phyloP scores from a whole-genome alignment of 805 yeast genomes.

The Barnettozyma sp. region DNA sequence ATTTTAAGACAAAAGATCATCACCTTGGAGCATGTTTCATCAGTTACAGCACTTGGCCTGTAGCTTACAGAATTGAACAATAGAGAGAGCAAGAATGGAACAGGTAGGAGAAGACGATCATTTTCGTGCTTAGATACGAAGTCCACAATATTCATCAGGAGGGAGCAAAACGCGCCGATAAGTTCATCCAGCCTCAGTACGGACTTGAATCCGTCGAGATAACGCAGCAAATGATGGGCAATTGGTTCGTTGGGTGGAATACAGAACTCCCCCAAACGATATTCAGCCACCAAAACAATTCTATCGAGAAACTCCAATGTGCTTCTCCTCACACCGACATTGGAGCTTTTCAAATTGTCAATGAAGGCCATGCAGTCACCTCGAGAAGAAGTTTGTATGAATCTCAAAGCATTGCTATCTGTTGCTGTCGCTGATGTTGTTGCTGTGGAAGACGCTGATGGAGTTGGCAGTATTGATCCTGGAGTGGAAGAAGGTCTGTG shows the following conservation, averaged over 20 bases:
- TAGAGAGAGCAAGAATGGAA: slow-evolving; percentile 57
- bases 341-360: slow-evolving; percentile 28
- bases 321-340: slow-evolving; percentile 29
- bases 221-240: slow-evolving; percentile 32
- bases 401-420: slow-evolving; percentile 1
- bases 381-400: slow-evolving; percentile 13
- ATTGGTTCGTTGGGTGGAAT: slow-evolving; percentile 30
- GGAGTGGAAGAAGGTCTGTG: background rate
- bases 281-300: slow-evolving; percentile 19
- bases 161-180: slow-evolving; percentile 35
- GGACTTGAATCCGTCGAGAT: slow-evolving; percentile 37
- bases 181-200: slow-evolving; percentile 43
- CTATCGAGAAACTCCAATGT: slow-evolving; percentile 31
- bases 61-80: slow-evolving; percentile 49
- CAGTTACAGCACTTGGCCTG: slow-evolving; percentile 53
- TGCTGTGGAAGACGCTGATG: background rate
- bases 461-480: background rate
- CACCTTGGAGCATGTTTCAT: slow-evolving; percentile 19
- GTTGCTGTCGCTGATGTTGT: no score
- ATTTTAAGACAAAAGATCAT: slow-evolving; percentile 1
- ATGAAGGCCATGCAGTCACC: slow-evolving; percentile 34
- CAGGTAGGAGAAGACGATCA: slow-evolving; percentile 25
- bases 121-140: slow-evolving; percentile 6
- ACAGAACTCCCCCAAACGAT: slow-evolving; percentile 14
- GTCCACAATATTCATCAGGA: slow-evolving; percentile 27